These are phyloP conservation scores for Paraconiothyrium brasiliense DNA, from an alignment of 2,329 filamentous ascomycete genomes.

Conservation along the genomic window DNA sequence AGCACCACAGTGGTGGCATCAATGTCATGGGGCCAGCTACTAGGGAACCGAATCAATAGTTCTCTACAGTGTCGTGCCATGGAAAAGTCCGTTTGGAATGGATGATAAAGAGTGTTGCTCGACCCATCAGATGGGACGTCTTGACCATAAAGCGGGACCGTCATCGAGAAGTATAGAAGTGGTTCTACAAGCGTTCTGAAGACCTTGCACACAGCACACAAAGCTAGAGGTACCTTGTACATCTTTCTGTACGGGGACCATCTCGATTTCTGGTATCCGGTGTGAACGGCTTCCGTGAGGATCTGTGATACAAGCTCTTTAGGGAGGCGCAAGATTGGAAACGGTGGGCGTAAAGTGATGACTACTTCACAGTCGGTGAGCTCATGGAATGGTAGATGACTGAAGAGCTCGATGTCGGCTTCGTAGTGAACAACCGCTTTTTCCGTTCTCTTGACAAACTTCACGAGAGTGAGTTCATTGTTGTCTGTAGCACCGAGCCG, in stretches of 20 bases:
- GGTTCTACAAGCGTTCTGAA: not conserved
- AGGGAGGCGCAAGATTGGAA: not conserved
- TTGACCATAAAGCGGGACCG: not conserved
- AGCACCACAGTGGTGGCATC: not conserved
- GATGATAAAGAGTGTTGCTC: not conserved
- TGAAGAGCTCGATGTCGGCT: not conserved
- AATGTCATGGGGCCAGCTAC: not conserved
- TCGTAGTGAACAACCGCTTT: not conserved
- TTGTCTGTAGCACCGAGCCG: not conserved
- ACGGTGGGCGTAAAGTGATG: not conserved
- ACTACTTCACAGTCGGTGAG: not conserved
- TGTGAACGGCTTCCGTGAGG: not conserved
- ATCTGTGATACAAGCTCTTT: constrained; percentile 1
- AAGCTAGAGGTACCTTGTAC: not conserved
- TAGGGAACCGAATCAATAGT: not conserved
- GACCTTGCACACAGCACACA: not conserved
- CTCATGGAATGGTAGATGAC: not conserved
- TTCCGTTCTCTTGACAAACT: not conserved
- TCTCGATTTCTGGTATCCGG: not conserved
- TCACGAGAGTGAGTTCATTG: not conserved
- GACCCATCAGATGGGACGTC: not conserved
- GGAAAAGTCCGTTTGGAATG: not conserved
- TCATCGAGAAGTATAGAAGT: not conserved
- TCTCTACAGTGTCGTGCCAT: not conserved
- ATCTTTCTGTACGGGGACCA: not conserved